Evolutionary conservation across 2,329 filamentous ascomycete genomes (phyloP), one percentile per base, ranked within the genome.

Genomic region (Colletotrichum scovillei): DNA sequence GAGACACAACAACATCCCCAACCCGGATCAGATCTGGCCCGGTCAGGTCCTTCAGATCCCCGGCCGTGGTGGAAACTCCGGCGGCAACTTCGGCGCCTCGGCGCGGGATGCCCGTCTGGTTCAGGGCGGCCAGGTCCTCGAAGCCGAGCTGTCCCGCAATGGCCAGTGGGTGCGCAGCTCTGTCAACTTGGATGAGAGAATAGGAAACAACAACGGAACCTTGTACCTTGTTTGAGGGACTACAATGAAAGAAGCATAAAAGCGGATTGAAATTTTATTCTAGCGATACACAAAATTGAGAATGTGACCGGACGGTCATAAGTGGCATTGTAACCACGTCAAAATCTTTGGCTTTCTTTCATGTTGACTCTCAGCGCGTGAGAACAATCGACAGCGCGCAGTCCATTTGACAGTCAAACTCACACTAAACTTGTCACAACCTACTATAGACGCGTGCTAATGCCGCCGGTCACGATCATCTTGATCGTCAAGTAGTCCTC

Each of bases 401-500:
- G 11, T 35, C 32, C 3, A 1, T 35, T 35, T 12, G 32, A 12
- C 5, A 5, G 9, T 12, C 1, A 35, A 35, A 35, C 32, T 4
- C 11, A 11, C 1, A 35, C 38, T 6, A 0, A 24, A 22, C 16
- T 12, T 9, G 3, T n/a, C 14, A 7, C 11, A 22, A 2, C 2
- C 9, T 3, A 11, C 5, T n/a, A 16, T 5, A 57, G 9, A 42
- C 19, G 14, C 19, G 67, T 35, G 56, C 75, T 70, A 14, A 79
- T 76, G 3, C 78, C 78, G 0, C 80, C 81, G 32, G 80, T 81
- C 19, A 88, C 89, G 58, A 91, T 84, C 22, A 83, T 88, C 82
- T 92, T 92, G 63, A 89, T 85, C 16, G 83, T 49, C 72, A 87
- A 82, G 78, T 90, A 92, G 78, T 92, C 90, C 16, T 91, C 88